Base-by-base conservation (phyloP, 495 filamentous ascomycete genomes). In the Penicillium coffeae region DNA sequence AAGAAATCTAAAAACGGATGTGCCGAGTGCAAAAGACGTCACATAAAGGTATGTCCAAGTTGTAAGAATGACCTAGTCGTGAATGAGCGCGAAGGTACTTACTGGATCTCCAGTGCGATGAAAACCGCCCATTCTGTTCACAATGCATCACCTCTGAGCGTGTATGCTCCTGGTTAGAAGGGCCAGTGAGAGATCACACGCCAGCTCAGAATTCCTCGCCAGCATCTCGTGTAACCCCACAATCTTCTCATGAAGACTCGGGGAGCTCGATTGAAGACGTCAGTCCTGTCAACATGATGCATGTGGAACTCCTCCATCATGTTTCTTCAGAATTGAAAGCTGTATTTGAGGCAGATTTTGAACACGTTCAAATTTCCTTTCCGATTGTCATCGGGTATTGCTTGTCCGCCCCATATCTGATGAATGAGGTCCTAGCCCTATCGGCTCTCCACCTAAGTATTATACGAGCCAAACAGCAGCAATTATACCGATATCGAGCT, bases 1-100 rank as follows among this genome's bases (percentile, higher is more conserved):
- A 58, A 47, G 33, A 72, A 72, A 36, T 69, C 64, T 21, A 56
- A 66, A n/a, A 60, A 62, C 42, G 69, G 68, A 20, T 71, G 66
- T 42, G 21, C 61, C 7, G 61, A 66, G 55, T 71, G 66, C 45
- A 72, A 72, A 45, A 62, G 61, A 38, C 65, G 66, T 16, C 66
- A 68, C 27, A 57, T 71, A 30, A 72, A 72, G 58, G 69, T 67
- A 50, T 21, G 51, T 33, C 15, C 32, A 16, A 15, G 2, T 14
- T 19, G 3, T 14, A 13, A 13, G 27, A 1, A 21, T 15, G n/a
- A n/a, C n/a, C n/a, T n/a, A n/a, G n/a, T n/a, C n/a, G n/a, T n/a
- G n/a, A n/a, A n/a, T n/a, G n/a, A n/a, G n/a, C n/a, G n/a, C n/a
- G n/a, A n/a, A n/a, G n/a, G n/a, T n/a, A n/a, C n/a, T n/a, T n/a